Evolutionary conservation across 257 asterid genomes (phyloP).

Genomic region (Cruciata laevipes): DNA sequence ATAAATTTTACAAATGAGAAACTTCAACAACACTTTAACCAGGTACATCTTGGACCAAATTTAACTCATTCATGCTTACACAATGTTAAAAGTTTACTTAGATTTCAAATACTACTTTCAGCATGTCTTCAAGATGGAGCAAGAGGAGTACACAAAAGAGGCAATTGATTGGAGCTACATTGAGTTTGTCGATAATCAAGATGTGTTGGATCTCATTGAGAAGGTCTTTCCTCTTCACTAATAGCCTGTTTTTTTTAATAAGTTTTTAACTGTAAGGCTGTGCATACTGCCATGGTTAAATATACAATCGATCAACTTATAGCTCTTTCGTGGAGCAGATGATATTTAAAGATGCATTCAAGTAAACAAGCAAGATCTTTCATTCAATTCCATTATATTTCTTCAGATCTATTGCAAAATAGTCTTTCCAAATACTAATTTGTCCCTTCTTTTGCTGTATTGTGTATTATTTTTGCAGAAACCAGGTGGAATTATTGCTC

Average conservation of each 20-base stretch:
- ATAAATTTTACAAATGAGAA: slow-evolving; percentile 93
- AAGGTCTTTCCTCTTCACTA: slow-evolving; percentile 42
- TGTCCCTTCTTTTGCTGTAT: slow-evolving; percentile 15
- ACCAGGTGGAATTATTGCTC: slow-evolving; percentile 94
- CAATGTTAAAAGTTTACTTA: slow-evolving; percentile 19
- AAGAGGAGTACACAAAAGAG: slow-evolving; percentile 95
- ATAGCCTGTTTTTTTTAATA: not conserved
- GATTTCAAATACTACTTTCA: slow-evolving; percentile 34
- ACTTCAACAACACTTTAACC: slow-evolving; percentile 96
- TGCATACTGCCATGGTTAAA: not conserved
- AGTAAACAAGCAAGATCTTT: not conserved
- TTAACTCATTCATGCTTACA: slow-evolving; percentile 9
- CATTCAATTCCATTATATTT: not conserved
- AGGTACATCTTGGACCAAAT: slow-evolving; percentile 40
- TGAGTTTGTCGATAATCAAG: slow-evolving; percentile 97
- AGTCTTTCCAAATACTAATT: not conserved
- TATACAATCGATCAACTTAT: not conserved
- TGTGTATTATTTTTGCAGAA: slow-evolving; percentile 55
- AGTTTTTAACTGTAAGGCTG: not conserved
- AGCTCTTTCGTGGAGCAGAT: slow-evolving; percentile 1
- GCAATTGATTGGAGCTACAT: slow-evolving; percentile 94
- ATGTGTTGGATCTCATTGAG: slow-evolving; percentile 93
- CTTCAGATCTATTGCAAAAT: not conserved
- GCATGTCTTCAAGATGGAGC: slow-evolving; percentile 99
- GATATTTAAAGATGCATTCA: not conserved